Percentiles rank a stretch among this genome's conserved stretches.
These are phyloP conservation scores for Diplodia intermedia DNA, from an alignment of 2,329 filamentous ascomycete species.

Conservation along the genomic window DNA sequence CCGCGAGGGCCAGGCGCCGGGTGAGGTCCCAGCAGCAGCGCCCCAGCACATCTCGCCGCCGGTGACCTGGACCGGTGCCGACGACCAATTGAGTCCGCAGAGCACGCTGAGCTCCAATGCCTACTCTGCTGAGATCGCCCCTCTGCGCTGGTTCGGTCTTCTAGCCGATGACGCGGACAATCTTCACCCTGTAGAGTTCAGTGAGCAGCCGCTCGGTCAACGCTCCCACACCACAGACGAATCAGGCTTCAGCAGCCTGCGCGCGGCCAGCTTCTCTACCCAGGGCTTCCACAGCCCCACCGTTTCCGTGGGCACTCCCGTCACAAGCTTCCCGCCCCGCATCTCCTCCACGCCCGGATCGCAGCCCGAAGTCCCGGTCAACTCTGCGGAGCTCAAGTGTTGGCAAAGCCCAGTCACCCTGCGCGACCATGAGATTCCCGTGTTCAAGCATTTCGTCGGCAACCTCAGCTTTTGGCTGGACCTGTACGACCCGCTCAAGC, in stretches of 20 bases:
- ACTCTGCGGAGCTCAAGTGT: slow-evolving; percentile 21
- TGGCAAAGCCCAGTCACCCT: slow-evolving; percentile 35
- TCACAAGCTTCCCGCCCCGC: slow-evolving; percentile 14
- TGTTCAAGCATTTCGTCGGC: slow-evolving; percentile 51
- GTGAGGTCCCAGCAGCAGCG: neutral
- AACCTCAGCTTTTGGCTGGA: slow-evolving; percentile 52
- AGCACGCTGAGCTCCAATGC: slow-evolving; percentile 30
- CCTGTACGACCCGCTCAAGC: slow-evolving; percentile 52
- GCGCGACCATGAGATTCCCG: slow-evolving; percentile 47
- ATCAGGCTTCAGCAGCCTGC: slow-evolving; percentile 26
- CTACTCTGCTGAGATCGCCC: slow-evolving; percentile 31
- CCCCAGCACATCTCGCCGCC: slow-evolving; percentile 20
- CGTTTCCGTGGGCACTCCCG: slow-evolving; percentile 26
- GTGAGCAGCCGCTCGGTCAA: slow-evolving; percentile 17
- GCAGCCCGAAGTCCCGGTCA: neutral
- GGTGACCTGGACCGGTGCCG: slow-evolving; percentile 20
- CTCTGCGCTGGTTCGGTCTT: slow-evolving; percentile 33
- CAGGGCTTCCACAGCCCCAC: slow-evolving; percentile 31
- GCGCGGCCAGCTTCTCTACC: slow-evolving; percentile 27
- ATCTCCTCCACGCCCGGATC: slow-evolving; percentile 16
- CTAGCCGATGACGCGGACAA: slow-evolving; percentile 33
- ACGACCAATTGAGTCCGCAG: slow-evolving; percentile 27
- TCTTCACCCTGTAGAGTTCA: slow-evolving; percentile 29
- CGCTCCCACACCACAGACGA: slow-evolving; percentile 27
- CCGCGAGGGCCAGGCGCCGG: slow-evolving; percentile 9